Conservation (phyloP, 1,284 basidiomycete species). For the Apiotrichum porosum region DNA sequence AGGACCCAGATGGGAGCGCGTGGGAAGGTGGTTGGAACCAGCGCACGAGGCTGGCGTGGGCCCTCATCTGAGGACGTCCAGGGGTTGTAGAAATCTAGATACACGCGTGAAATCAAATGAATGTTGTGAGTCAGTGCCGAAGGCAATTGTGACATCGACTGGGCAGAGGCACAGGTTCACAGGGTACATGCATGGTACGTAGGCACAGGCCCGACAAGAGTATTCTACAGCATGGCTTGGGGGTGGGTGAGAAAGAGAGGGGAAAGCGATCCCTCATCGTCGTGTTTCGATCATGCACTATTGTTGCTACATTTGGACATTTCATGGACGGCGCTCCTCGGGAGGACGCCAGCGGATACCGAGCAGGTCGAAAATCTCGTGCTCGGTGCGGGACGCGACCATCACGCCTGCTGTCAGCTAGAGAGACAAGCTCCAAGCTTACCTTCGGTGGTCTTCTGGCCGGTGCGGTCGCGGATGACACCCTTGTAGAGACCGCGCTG, state of each 20-base stretch:
- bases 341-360: slow-evolving; percentile 46
- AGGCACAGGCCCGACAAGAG: too few relatives aligned
- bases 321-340: slow-evolving; percentile 11
- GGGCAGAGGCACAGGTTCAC: too few relatives aligned
- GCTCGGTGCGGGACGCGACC: slow-evolving; percentile 73
- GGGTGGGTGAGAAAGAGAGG: too few relatives aligned
- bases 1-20: slow-evolving; percentile 21
- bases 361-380: slow-evolving; percentile 73
- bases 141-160: too few relatives aligned
- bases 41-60: slow-evolving; percentile 26
- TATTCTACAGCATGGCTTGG: too few relatives aligned
- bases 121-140: too few relatives aligned
- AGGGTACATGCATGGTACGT: too few relatives aligned
- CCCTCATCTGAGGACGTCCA: slow-evolving; percentile 9
- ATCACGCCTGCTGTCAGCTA: slow-evolving; percentile 56
- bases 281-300: too few relatives aligned
- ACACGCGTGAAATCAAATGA: too few relatives aligned
- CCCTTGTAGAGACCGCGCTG: slow-evolving; percentile 71
- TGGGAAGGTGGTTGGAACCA: slow-evolving; percentile 36
- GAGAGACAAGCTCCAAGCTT: slow-evolving; percentile 19
- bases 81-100: too few relatives aligned
- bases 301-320: too few relatives aligned
- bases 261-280: too few relatives aligned
- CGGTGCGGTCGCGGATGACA: slow-evolving; percentile 61
- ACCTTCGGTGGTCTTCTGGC: slow-evolving; percentile 64